Evolutionary conservation across 1,284 basidiomycete genomes (phyloP).

Genomic region (Heterobasidion occidentale): DNA sequence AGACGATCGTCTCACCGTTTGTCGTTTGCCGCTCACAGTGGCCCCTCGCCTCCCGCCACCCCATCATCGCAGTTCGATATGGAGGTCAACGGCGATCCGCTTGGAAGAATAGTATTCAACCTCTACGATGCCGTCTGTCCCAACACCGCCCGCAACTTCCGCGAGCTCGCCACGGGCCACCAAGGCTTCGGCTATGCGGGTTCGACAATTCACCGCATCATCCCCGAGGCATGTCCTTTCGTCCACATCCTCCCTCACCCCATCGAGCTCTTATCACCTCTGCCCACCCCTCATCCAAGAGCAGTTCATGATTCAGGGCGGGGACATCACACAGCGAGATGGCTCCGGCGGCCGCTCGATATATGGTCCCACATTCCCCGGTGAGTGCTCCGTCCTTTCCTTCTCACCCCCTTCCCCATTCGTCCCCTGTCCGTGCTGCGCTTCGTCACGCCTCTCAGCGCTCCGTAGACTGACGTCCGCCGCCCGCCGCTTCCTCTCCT

Average conservation of each 20-base stretch:
- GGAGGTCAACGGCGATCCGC: constrained; percentile 57
- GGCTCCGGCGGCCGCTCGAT: constrained; percentile 62
- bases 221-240: constrained; percentile 40
- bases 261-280: neutral
- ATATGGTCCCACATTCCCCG: constrained; percentile 20
- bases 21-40: neutral
- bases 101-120: constrained; percentile 72
- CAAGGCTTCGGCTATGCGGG: constrained; percentile 65
- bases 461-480: neutral
- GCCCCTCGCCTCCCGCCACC: neutral
- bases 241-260: neutral
- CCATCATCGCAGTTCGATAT: constrained; percentile 74
- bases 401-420: neutral
- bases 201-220: constrained; percentile 81
- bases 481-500: neutral
- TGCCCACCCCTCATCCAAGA: neutral
- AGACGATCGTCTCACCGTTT: constrained; percentile 1
- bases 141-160: constrained; percentile 78
- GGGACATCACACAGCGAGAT: constrained; percentile 67
- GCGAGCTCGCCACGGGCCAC: constrained; percentile 68
- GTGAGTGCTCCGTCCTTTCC: constrained; percentile 9
- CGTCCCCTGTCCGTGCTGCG: neutral
- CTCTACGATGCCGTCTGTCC: constrained; percentile 65
- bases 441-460: neutral
- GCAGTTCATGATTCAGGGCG: constrained; percentile 86